phyloP scores from a whole-genome alignment of 2,329 filamentous ascomycete species.

The Ophiostoma piceae region DNA sequence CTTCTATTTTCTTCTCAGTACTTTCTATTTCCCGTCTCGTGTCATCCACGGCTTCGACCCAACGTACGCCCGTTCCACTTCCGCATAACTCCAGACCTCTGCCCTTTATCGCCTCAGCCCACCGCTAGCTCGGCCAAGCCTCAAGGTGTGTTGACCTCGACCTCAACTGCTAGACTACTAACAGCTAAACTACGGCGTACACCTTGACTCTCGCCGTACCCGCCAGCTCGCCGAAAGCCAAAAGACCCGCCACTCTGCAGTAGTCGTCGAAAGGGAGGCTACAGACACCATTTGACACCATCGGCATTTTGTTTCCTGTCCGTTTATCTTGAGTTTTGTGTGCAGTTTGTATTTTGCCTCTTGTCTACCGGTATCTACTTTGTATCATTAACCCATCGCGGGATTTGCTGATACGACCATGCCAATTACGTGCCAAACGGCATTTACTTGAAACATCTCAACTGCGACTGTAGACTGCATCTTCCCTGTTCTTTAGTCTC shows the following conservation, averaged over 20 bases:
- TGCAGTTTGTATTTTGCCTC: too few species aligned
- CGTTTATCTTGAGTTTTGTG: background rate
- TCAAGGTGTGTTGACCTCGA: too few species aligned
- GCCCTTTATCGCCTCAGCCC: too few species aligned
- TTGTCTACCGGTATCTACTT: background rate
- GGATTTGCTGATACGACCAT: background rate
- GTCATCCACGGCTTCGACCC: background rate
- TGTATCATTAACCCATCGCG: background rate
- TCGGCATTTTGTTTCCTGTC: background rate
- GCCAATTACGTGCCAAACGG: too few species aligned
- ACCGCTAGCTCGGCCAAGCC: too few species aligned
- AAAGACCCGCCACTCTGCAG: slow-evolving; percentile 3
- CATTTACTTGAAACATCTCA: background rate
- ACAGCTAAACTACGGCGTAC: background rate
- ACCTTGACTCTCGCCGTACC: slow-evolving; percentile 1
- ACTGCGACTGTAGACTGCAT: background rate
- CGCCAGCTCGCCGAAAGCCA: background rate
- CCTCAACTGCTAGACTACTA: too few species aligned
- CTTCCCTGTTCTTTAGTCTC: background rate
- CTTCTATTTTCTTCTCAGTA: background rate
- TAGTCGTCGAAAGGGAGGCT: slow-evolving; percentile 1
- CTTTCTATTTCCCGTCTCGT: background rate
- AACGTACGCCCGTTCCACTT: background rate
- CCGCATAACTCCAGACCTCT: background rate
- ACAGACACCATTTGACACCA: background rate